These are phyloP conservation scores for Salix purpurea DNA, from an alignment of 345 rosid species.

Conservation along the genomic window DNA sequence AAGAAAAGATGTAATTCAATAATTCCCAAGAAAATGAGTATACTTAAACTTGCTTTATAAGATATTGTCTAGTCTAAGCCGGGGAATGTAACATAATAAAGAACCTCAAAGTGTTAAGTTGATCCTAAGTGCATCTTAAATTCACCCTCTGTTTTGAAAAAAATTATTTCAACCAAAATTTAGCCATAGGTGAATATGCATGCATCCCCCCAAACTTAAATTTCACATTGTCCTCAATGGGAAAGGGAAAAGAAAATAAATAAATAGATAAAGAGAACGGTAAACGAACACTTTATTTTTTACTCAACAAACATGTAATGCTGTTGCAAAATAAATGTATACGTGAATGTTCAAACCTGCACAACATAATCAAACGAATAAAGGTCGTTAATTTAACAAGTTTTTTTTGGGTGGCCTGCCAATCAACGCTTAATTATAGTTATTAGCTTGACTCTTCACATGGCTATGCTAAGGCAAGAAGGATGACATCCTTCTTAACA, in stretches of 20 bases:
- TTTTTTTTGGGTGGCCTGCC: neutral
- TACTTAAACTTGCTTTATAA: no score
- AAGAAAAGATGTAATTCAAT: neutral
- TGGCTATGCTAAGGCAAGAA: fast-evolving
- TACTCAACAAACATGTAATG: neutral
- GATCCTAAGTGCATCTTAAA: neutral
- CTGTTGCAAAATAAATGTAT: no score
- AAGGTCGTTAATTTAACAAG: neutral
- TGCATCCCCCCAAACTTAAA: neutral
- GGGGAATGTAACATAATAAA: neutral
- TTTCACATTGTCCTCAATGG: neutral
- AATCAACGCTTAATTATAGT: no score
- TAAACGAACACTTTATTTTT: no score
- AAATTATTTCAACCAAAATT: no score
- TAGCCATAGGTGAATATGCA: neutral
- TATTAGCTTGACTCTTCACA: no score
- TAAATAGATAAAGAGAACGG: no score
- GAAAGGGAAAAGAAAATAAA: no score
- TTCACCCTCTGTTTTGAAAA: no score
- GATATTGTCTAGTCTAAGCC: neutral
- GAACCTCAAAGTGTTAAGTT: neutral
- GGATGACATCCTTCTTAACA: no score
- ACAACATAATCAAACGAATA: neutral
- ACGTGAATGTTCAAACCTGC: neutral
- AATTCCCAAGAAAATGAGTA: no score